Evolutionary conservation across 768 basidiomycete genomes (phyloP).

Genomic region (Collybia nuda): DNA sequence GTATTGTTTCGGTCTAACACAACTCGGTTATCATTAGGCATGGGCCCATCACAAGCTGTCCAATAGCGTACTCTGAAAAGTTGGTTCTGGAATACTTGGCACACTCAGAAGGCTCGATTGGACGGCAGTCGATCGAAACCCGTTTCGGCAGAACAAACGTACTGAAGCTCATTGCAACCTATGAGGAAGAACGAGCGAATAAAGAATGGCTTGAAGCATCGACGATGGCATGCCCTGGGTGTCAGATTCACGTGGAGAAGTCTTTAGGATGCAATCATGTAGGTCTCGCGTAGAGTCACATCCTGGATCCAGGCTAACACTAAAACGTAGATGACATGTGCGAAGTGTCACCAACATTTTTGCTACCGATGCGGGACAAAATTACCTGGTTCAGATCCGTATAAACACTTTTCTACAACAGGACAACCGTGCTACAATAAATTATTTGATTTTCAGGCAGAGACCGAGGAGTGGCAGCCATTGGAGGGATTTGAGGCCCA

Average conservation of each 20-base stretch:
- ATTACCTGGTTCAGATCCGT: conserved; percentile 52
- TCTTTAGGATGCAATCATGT: conserved; percentile 87
- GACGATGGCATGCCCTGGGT: conserved; percentile 75
- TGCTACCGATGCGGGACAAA: conserved; percentile 76
- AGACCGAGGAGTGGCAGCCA: conserved; percentile 49
- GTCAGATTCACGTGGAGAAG: conserved; percentile 73
- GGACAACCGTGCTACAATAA: conserved; percentile 58
- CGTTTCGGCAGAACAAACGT: conserved; percentile 66
- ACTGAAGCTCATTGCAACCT: conserved; percentile 54
- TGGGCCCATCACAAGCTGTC: conserved; percentile 73
- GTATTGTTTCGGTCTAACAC: background rate
- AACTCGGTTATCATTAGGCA: conserved; percentile 54
- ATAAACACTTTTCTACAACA: conserved; percentile 63
- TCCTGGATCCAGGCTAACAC: conserved; percentile 5
- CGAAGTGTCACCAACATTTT: conserved; percentile 75
- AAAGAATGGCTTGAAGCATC: conserved; percentile 67
- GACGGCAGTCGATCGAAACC: conserved; percentile 53
- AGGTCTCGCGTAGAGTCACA: conserved; percentile 23
- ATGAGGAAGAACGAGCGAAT: conserved; percentile 76
- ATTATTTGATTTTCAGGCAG: conserved; percentile 57
- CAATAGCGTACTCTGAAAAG: conserved; percentile 62
- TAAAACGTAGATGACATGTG: conserved; percentile 66
- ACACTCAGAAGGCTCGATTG: conserved; percentile 48
- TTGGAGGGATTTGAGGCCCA: conserved; percentile 35
- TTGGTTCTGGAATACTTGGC: conserved; percentile 69